phyloP scores from a whole-genome alignment of 257 asterid species.

The Ligustrum vulgare region DNA sequence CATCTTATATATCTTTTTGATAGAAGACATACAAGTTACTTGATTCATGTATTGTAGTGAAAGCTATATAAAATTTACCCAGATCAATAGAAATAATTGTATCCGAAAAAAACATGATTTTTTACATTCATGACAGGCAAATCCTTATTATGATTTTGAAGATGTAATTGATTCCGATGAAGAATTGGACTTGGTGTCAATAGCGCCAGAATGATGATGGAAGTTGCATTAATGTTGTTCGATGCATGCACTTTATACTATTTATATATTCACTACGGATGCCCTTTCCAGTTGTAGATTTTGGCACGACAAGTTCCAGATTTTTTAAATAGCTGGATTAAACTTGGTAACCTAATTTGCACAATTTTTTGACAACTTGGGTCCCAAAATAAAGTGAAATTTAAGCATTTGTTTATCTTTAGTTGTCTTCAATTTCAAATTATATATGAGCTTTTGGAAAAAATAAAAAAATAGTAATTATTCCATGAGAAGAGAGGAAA shows the following conservation, averaged over 20 bases:
- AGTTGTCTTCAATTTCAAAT: no score
- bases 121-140: slow-evolving; percentile 53
- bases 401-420: no score
- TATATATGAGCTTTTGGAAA: no score
- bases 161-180: slow-evolving; percentile 87
- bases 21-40: slow-evolving; percentile 6
- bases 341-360: no score
- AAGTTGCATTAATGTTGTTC: slow-evolving; percentile 20
- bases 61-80: slow-evolving; percentile 7
- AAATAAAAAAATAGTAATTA: no score
- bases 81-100: background rate
- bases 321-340: no score
- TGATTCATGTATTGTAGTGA: background rate
- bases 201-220: slow-evolving; percentile 55
- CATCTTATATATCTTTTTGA: slow-evolving; percentile 2
- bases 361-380: no score
- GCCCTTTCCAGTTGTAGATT: slow-evolving; percentile 23
- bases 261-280: background rate
- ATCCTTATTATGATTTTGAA: slow-evolving; percentile 80
- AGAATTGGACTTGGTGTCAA: slow-evolving; percentile 81
- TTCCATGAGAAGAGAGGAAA: no score
- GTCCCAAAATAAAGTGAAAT: no score
- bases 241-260: slow-evolving; percentile 13
- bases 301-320: background rate
- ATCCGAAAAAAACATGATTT: background rate